These are phyloP conservation scores for Boletus patriciae DNA, from an alignment of 768 basidiomycete genomes.

Conservation along the genomic window DNA sequence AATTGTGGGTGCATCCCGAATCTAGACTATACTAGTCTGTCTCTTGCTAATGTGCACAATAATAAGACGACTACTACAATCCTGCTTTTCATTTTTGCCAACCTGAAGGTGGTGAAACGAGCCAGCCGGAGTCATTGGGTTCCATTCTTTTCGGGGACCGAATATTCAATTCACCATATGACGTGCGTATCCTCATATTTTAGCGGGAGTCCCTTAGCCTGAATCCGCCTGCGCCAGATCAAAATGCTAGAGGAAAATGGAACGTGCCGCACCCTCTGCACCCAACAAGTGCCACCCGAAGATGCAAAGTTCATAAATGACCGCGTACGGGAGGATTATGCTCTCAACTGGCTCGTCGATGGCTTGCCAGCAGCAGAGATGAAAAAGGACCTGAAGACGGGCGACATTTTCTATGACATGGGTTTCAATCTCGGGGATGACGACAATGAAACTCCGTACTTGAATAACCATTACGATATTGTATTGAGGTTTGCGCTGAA, in stretches of 20 bases:
- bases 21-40: not conserved
- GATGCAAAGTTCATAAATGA: constrained; percentile 90
- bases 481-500: constrained; percentile 56
- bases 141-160: constrained; percentile 97
- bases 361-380: constrained; percentile 93
- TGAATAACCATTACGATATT: constrained; percentile 95
- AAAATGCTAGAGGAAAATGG: constrained; percentile 75
- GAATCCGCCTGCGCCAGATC: constrained; percentile 48
- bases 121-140: constrained; percentile 83
- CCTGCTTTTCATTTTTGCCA: constrained; percentile 82
- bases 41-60: constrained; percentile 5
- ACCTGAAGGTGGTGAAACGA: constrained; percentile 69
- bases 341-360: constrained; percentile 92
- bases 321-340: constrained; percentile 89
- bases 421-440: constrained; percentile 89
- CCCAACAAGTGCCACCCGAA: constrained; percentile 54
- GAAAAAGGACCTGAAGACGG: constrained; percentile 75
- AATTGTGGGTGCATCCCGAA: constrained; percentile 54
- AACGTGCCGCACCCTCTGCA: constrained; percentile 79
- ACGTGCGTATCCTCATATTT: constrained; percentile 49
- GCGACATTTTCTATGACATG: constrained; percentile 90
- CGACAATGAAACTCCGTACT: constrained; percentile 61
- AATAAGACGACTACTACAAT: constrained; percentile 89
- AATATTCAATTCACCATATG: constrained; percentile 87
- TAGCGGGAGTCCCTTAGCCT: not conserved